Evolutionary conservation across 345 rosid species (phyloP).

Genomic region (Camelina laxa): DNA sequence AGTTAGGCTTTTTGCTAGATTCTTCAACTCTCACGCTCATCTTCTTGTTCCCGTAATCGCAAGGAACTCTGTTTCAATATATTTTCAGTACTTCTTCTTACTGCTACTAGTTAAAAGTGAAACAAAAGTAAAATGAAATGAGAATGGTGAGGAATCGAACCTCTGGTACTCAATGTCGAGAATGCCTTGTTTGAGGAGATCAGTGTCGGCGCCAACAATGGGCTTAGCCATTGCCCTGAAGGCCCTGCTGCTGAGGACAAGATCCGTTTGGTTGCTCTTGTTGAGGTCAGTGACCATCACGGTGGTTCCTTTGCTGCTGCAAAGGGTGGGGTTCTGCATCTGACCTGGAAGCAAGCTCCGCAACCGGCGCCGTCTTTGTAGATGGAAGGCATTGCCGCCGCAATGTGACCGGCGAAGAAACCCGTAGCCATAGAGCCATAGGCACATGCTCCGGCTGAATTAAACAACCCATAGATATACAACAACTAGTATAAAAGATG

Average conservation of each 20-base stretch:
- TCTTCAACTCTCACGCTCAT: constrained; percentile 86
- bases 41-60: constrained; percentile 69
- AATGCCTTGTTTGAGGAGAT: constrained; percentile 62
- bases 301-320: constrained; percentile 67
- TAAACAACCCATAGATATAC: background rate
- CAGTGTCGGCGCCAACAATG: constrained; percentile 47
- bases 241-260: constrained; percentile 85
- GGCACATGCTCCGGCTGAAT: constrained; percentile 91
- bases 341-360: constrained; percentile 89
- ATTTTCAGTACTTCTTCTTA: background rate
- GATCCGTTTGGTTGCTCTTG: constrained; percentile 63
- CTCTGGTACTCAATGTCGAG: constrained; percentile 81
- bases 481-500: background rate
- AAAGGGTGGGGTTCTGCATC: constrained; percentile 72
- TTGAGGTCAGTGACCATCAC: constrained; percentile 77
- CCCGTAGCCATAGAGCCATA: constrained; percentile 73
- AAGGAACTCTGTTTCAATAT: constrained; percentile 67
- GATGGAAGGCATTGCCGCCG: constrained; percentile 70
- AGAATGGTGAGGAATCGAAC: constrained; percentile 25
- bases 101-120: background rate
- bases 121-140: background rate
- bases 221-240: constrained; percentile 78
- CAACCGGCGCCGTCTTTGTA: constrained; percentile 90
- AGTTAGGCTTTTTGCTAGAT: constrained; percentile 73
- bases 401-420: constrained; percentile 71